A percentile compares a stretch with the other conserved stretches of the same genome.
Evolutionary conservation across 2,329 filamentous ascomycete species (phyloP).

Genomic region (Aspergillus hortae): DNA sequence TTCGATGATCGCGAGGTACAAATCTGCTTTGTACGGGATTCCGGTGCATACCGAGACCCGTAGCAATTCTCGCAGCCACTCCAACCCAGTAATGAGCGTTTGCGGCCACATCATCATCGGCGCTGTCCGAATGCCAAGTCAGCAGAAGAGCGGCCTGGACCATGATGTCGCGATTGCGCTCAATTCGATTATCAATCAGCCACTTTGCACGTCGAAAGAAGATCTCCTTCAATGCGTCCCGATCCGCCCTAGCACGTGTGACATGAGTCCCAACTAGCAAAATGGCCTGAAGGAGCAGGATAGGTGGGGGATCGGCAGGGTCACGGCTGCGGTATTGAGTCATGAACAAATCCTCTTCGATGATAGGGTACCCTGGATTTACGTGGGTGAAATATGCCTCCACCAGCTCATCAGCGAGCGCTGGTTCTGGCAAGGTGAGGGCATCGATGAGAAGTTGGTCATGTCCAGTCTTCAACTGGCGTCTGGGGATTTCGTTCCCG

Average conservation of each 20-base stretch:
- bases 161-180: conserved; percentile 52
- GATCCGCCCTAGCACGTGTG: conserved; percentile 36
- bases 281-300: conserved; percentile 50
- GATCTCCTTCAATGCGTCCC: conserved; percentile 45
- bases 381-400: conserved; percentile 50
- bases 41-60: conserved; percentile 54
- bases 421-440: conserved; percentile 47
- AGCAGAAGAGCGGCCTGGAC: conserved; percentile 55
- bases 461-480: conserved; percentile 40
- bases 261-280: conserved; percentile 53
- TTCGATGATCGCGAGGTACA: conserved; percentile 38
- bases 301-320: conserved; percentile 42
- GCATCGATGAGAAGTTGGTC: conserved; percentile 48
- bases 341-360: conserved; percentile 53
- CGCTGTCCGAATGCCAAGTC: conserved; percentile 54
- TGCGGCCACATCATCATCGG: conserved; percentile 53
- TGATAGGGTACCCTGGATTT: conserved; percentile 51
- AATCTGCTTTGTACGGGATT: conserved; percentile 41
- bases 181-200: conserved; percentile 52
- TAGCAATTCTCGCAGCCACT: conserved; percentile 50
- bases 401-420: conserved; percentile 49
- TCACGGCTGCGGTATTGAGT: conserved; percentile 47
- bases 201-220: conserved; percentile 54
- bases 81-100: conserved; percentile 55
- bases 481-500: conserved; percentile 42